Conservation (phyloP, 2,329 filamentous ascomycete genomes). For the Plenodomus lindquistii region DNA sequence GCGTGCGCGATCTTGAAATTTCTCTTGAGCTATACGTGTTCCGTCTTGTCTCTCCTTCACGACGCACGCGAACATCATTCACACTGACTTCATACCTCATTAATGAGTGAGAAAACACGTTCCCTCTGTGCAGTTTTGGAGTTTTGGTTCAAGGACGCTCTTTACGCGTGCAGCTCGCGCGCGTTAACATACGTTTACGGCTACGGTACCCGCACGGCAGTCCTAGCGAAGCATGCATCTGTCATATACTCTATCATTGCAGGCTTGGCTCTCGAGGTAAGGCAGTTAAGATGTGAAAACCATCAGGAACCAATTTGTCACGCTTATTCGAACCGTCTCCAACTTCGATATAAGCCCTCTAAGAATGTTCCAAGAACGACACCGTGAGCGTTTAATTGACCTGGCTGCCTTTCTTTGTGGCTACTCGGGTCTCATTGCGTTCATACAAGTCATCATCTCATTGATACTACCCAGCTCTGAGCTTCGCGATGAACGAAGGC, state of each 20-base stretch:
- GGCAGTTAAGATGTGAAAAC: too few species aligned
- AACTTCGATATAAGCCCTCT: slow-evolving; percentile 46
- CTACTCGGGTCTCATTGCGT: slow-evolving; percentile 45
- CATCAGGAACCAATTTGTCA: slow-evolving; percentile 46
- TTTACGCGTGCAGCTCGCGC: too few species aligned
- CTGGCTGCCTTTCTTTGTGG: slow-evolving; percentile 37
- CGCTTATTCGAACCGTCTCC: slow-evolving; percentile 42
- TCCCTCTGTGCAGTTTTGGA: too few species aligned
- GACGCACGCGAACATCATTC: too few species aligned
- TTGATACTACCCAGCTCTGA: background rate
- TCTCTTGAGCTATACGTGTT: slow-evolving; percentile 2
- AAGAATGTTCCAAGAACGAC: slow-evolving; percentile 45
- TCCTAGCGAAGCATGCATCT: background rate
- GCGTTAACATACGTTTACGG: too few species aligned
- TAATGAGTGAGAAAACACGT: too few species aligned
- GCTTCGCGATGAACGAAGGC: background rate
- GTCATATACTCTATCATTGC: background rate
- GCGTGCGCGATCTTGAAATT: slow-evolving; percentile 8
- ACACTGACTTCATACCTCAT: too few species aligned
- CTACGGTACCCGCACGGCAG: too few species aligned
- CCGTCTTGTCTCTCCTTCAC: background rate
- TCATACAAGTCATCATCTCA: slow-evolving; percentile 27
- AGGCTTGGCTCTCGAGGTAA: too few species aligned
- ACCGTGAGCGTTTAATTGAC: slow-evolving; percentile 45
- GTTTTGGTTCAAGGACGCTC: too few species aligned